Evolutionary conservation across 164 flowering plant species (phyloP), one percentile per base, ranked within the genome.

Genomic region (Amborella trichopoda): DNA sequence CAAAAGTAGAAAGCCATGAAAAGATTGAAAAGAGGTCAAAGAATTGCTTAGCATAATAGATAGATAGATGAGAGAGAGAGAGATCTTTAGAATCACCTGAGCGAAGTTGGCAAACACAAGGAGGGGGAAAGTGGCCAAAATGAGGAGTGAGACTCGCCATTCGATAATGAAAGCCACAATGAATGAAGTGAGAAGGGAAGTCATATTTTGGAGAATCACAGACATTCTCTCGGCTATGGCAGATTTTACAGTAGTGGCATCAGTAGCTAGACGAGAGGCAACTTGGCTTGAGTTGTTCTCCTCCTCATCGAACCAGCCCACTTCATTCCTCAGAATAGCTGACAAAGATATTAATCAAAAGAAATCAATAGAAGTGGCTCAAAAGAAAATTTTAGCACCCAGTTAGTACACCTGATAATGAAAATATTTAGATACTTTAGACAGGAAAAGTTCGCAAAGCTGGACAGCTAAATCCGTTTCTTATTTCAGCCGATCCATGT

Each of bases 81-180:
- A n/a, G n/a, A n/a, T n/a, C n/a, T n/a, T n/a, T n/a, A n/a, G n/a
- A n/a, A n/a, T n/a, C n/a, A 93, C 99, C 91, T 93, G 96, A 40
- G 94, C 95, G 45, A 93, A 82, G 58, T 87, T 84, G 57, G 99
- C 99, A 4, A 87, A 74, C 52, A 93, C 99, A 0, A 93, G 77
- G 30, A 93, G 91, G 43, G 99, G 99, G 60, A 84, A 93, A 34
- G 94, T 80, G 23, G 61, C 95, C 1, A 93, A 62, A 23, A 93
- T 84, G 62, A 93, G 95, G 38, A 93, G 89, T 4, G 99, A 93
- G 19, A 93, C 96, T 63, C 96, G 75, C 99, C 99, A 93, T 63
- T 93, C 99, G 32, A 93, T 75, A 11, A 84, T 71, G 75, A 91
- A 91, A 37, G 95, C 99, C 19, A 84, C 96, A 20, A 88, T 79